These are phyloP conservation scores for Suillus cothurnatus DNA, from an alignment of 768 basidiomycete species.

Conservation along the genomic window DNA sequence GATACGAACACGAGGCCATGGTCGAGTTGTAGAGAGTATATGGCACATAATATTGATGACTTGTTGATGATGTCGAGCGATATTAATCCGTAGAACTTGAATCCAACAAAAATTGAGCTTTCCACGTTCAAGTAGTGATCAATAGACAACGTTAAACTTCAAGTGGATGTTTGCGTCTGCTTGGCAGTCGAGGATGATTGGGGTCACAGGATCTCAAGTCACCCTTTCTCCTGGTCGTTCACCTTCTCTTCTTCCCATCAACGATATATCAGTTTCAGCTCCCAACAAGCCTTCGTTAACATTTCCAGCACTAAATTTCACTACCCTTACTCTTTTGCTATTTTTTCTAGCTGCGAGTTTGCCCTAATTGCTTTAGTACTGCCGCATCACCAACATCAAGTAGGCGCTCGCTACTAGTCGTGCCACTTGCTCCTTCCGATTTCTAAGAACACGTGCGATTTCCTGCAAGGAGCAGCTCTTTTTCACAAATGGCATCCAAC, in stretches of 20 bases:
- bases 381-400: slow-evolving; percentile 7
- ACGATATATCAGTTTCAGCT: slow-evolving; percentile 11
- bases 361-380: slow-evolving; percentile 5
- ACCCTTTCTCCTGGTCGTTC: slow-evolving; percentile 29
- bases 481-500: slow-evolving; percentile 63
- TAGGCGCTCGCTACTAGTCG: slow-evolving; percentile 20
- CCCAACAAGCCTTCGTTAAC: slow-evolving; percentile 17
- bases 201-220: slow-evolving; percentile 35
- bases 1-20: slow-evolving; percentile 1
- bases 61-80: not conserved
- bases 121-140: not conserved
- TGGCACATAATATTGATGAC: not conserved
- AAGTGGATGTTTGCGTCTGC: slow-evolving; percentile 27
- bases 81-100: not conserved
- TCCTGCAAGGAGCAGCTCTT: not conserved
- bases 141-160: not conserved
- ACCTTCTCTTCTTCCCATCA: slow-evolving; percentile 15
- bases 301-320: slow-evolving; percentile 11
- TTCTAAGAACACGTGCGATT: slow-evolving; percentile 11
- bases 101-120: not conserved
- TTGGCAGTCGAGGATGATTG: slow-evolving; percentile 21
- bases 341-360: slow-evolving; percentile 9
- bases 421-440: slow-evolving; percentile 12
- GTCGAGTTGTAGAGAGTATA: not conserved
- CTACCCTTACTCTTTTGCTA: not conserved